Percentiles rank a stretch among this genome's conserved stretches.
phyloP scores from a whole-genome alignment of 2,329 filamentous ascomycete species.

The Thermomyces lanuginosus region DNA sequence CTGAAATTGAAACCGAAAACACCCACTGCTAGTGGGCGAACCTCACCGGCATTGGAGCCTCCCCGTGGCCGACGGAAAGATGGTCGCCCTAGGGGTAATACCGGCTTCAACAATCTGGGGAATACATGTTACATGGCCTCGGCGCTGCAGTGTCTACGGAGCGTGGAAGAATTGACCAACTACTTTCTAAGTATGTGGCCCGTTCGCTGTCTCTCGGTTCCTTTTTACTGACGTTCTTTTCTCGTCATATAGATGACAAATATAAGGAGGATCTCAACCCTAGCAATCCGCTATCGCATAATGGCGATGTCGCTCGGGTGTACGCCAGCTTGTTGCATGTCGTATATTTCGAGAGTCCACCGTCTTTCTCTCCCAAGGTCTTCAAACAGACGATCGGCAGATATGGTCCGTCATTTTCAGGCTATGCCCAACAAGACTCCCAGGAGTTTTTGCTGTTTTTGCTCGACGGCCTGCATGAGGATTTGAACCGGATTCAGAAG shows the following conservation, averaged over 20 bases:
- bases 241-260: slow-evolving; percentile 42
- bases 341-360: slow-evolving; percentile 55
- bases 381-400: slow-evolving; percentile 73
- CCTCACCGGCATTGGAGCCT: slow-evolving; percentile 50
- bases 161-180: slow-evolving; percentile 79
- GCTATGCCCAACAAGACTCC: slow-evolving; percentile 91
- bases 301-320: slow-evolving; percentile 69
- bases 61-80: slow-evolving; percentile 54
- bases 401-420: slow-evolving; percentile 72
- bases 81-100: slow-evolving; percentile 56
- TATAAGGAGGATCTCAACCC: slow-evolving; percentile 71
- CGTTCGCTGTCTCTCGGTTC: not conserved
- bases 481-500: slow-evolving; percentile 80
- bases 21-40: slow-evolving; percentile 41
- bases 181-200: slow-evolving; percentile 54
- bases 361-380: slow-evolving; percentile 58
- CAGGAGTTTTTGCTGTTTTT: slow-evolving; percentile 94
- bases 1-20: slow-evolving; percentile 26
- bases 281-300: slow-evolving; percentile 69
- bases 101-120: slow-evolving; percentile 75
- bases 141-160: slow-evolving; percentile 82
- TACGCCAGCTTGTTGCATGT: slow-evolving; percentile 62
- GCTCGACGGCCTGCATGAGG: slow-evolving; percentile 85
- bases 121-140: slow-evolving; percentile 99
- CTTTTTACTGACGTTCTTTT: slow-evolving; percentile 4